Base-by-base conservation (phyloP, 306 rosid genomes). In the Vigna radiata region DNA sequence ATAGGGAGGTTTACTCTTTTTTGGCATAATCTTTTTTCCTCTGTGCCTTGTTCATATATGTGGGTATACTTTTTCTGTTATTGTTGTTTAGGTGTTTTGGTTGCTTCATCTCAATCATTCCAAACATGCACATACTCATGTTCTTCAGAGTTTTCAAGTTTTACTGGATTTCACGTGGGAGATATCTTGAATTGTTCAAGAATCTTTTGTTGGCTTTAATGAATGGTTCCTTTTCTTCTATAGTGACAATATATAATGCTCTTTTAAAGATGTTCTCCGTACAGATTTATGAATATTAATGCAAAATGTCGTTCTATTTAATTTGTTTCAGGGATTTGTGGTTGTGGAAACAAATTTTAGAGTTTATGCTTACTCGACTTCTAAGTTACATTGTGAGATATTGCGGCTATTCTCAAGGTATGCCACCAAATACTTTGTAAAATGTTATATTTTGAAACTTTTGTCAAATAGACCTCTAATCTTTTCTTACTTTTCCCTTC, bases 281-380 rank as follows among this genome's bases (percentile, higher is more conserved):
- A 70, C 65, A 74, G 43, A 77, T 48, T 21, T 27, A 21, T 52
- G 75, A 70, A 77, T 76, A 37, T 70, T 36, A 50, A 37, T 65
- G 65, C 27, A n/a, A 73, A 52, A 36, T 70, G 14, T 50, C 13
- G 16, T 75, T 77, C 52, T 78, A 19, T 37, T 58, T 47, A 62
- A 48, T 54, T 50, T 70, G 3, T 56, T 54, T 80, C 82, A 92
- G 99, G 97, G 97, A 23, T 92, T 89, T 75, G 97, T 92, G 58
- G 97, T 95, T 27, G 97, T 92, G 74, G 99, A 95, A 83, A 92
- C 97, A 56, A 95, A 95, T 79, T 95, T 95, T 82, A 87, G 97
- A 80, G 81, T 88, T 73, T 92, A 95, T 76, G 99, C 99, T 43
- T 92, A 95, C 87, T 92, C 99, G 13, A 33, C 96, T 73, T 95